Base-by-base conservation (phyloP, 2,329 filamentous ascomycete species). In the Aspergillus ochraceoroseus region DNA sequence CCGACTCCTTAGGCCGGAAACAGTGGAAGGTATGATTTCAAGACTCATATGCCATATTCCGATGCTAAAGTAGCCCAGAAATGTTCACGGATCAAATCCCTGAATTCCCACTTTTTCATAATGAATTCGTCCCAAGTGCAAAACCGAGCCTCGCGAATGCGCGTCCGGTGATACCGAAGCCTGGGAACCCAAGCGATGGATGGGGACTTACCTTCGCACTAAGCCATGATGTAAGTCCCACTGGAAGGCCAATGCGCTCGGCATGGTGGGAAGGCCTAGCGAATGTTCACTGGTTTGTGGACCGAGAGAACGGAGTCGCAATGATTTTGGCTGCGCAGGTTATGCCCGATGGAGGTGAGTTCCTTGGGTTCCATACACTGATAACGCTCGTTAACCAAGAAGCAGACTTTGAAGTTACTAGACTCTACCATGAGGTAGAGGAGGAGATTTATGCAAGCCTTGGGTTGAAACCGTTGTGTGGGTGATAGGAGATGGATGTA, bases 41-140 rank as follows among this genome's bases (percentile, higher is more conserved):
- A n/a, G n/a, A n/a, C n/a, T n/a, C n/a, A n/a, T n/a, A n/a, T n/a
- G n/a, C n/a, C n/a, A n/a, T n/a, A n/a, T n/a, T n/a, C n/a, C n/a
- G n/a, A n/a, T n/a, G n/a, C n/a, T n/a, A n/a, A n/a, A n/a, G n/a
- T n/a, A n/a, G n/a, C n/a, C n/a, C n/a, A n/a, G n/a, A n/a, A n/a
- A n/a, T n/a, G n/a, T 81, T 76, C 56, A 67, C 63, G 42, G 82
- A 83, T 55, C 77, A 80, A 49, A 73, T 82, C 40, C 70, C 75
- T 0, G 46, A 72, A 0, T 67, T 74, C 30, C 77, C 77, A 0
- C 57, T 79, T 49, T 77, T 75, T 43, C 68, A 67, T 1, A 68
- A 76, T 2, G 63, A 68, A 45, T 56, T 56, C 2, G 65, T 74
- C 5, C 57, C 67, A 0, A 66, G 70, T 0, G 65, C 11, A 12